Conservation (phyloP, 345 rosid species). For the Gossypium anomalum region DNA sequence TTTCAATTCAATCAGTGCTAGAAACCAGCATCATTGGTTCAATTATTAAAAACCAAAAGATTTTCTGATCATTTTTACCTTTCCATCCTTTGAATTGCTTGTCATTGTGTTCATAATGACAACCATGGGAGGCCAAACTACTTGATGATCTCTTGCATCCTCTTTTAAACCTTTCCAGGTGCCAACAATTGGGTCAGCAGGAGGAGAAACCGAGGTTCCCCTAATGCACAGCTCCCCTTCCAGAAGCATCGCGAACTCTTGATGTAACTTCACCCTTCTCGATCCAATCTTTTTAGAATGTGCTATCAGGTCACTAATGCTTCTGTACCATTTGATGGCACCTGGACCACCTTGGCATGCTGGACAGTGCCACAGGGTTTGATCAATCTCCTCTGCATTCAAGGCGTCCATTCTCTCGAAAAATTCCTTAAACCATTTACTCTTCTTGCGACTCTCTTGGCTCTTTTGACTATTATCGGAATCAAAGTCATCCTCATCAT, state of each 20-base stretch:
- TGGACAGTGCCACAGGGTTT: conserved; percentile 16
- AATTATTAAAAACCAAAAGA: not conserved
- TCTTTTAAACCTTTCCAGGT: conserved; percentile 13
- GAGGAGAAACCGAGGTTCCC: not conserved
- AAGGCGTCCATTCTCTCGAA: conserved; percentile 8
- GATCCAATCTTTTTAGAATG: conserved; percentile 13
- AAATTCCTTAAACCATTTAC: conserved; percentile 11
- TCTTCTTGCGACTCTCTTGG: conserved; percentile 10
- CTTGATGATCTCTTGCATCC: conserved; percentile 9
- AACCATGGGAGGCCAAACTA: conserved; percentile 23
- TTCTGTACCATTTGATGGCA: conserved; percentile 13
- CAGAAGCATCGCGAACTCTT: conserved; percentile 10
- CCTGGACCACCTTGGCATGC: conserved; percentile 16
- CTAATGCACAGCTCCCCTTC: not conserved
- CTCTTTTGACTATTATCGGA: conserved; percentile 5
- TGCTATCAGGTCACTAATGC: conserved; percentile 4
- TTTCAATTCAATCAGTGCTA: not conserved
- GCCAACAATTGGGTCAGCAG: not conserved
- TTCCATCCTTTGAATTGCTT: not conserved
- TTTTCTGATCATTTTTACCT: not conserved
- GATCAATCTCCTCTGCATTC: not conserved
- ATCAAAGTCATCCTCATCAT: conserved; percentile 7
- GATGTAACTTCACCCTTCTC: conserved; percentile 13
- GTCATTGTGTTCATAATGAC: conserved; percentile 16
- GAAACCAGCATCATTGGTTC: not conserved